Evolutionary conservation across 1,139 yeast species (phyloP).

Genomic region (Yamadazyma triangularis): DNA sequence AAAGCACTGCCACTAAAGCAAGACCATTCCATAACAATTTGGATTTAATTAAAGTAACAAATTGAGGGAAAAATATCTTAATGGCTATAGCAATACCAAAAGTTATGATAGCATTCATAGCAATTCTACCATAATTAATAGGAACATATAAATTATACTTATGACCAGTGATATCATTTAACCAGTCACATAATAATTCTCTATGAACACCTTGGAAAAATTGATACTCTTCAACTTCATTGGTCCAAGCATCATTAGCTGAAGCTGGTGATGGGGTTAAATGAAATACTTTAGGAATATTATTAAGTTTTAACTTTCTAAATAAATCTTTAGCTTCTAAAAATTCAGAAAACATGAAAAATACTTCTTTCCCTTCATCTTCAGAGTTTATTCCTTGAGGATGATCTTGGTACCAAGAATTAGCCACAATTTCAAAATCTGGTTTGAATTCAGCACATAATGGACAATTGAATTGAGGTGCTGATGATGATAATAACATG

Average conservation of each 20-base stretch:
- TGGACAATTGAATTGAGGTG: conserved; percentile 69
- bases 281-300: conserved; percentile 74
- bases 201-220: conserved; percentile 53
- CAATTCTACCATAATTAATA: conserved; percentile 48
- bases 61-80: conserved; percentile 29
- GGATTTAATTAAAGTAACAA: conserved; percentile 20
- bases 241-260: conserved; percentile 23
- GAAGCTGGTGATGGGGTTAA: conserved; percentile 52
- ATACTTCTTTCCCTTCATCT: conserved; percentile 37
- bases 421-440: conserved; percentile 51
- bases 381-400: conserved; percentile 33
- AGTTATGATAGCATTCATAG: conserved; percentile 40
- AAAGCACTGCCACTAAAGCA: conserved; percentile 55
- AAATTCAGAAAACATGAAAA: conserved; percentile 75
- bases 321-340: conserved; percentile 52
- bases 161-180: conserved; percentile 38
- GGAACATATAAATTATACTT: conserved; percentile 52
- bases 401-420: conserved; percentile 51
- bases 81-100: conserved; percentile 19
- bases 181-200: conserved; percentile 34
- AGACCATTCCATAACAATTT: conserved; percentile 59
- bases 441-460: conserved; percentile 74
- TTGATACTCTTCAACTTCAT: conserved; percentile 43
- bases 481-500: conserved; percentile 67
- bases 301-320: conserved; percentile 52